Evolutionary conservation across 139 green algal genomes (phyloP), one percentile per base, ranked within the genome.

Genomic region (Closterium sp.): DNA sequence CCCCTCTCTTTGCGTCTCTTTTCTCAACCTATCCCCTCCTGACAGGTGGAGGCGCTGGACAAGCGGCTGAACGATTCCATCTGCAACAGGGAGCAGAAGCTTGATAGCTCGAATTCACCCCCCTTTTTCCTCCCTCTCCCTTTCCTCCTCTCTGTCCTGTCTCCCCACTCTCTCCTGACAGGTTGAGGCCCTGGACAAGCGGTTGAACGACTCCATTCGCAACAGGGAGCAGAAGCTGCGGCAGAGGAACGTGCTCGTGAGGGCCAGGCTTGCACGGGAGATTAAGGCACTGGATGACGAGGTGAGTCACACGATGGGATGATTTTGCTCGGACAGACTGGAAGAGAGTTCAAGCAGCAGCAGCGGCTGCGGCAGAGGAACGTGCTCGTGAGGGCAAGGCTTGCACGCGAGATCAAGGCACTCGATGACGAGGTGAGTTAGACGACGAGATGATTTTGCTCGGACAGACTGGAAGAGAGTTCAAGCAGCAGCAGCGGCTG

Each of bases 281-380:
- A 94, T 96, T 84, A 73, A 94, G 31, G 90, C 91, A 9, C 86
- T 94, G 29, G 95, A 96, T 45, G 94, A 96, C 2, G 89, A 96
- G 95, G 95, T 96, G 70, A 24, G 50, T 62, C 42, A n/a, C n/a
- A n/a, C n/a, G n/a, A n/a, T n/a, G n/a, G n/a, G n/a, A n/a, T n/a
- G n/a, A n/a, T n/a, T n/a, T n/a, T n/a, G n/a, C n/a, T n/a, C n/a
- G n/a, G n/a, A n/a, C n/a, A n/a, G n/a, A n/a, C n/a, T n/a, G n/a
- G n/a, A n/a, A n/a, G 9, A 19, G 45, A 2, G 1, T 70, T 70
- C 10, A 70, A 4, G 45, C 10, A 70, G 45, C 45, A 4, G 45
- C 45, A 19, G 30, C 19, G 1, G 21, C 28, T 19, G 70, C 11
- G 94, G 90, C 79, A 45, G 50, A 21, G 50, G 50, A 73, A 73